Conservation (phyloP, 2,329 filamentous ascomycete genomes). For the Venturiaceae sp. region DNA sequence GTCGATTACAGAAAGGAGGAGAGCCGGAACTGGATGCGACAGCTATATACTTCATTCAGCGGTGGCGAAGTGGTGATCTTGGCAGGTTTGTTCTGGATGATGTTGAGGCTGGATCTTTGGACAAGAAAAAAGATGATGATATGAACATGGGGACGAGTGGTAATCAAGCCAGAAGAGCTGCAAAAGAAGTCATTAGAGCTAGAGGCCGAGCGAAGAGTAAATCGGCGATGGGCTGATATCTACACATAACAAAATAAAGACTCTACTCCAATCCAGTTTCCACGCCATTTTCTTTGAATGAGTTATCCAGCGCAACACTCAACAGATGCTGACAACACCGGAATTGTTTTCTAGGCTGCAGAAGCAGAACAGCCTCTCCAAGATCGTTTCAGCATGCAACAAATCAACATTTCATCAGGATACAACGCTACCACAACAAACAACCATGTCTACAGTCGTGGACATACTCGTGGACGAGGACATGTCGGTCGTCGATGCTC, state of each 20-base stretch:
- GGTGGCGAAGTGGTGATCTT: conserved; percentile 69
- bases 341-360: neutral
- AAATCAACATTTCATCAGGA: no score
- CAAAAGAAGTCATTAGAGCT: conserved; percentile 43
- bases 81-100: conserved; percentile 75
- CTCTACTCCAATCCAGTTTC: neutral
- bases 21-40: conserved; percentile 60
- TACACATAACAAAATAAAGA: neutral
- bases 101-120: conserved; percentile 51
- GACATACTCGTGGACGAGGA: no score
- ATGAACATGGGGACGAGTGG: conserved; percentile 44
- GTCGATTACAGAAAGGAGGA: conserved; percentile 66
- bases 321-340: neutral
- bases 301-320: no score
- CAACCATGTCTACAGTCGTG: no score
- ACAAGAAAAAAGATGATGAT: conserved; percentile 38
- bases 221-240: neutral
- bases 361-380: no score
- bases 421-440: no score
- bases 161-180: conserved; percentile 58
- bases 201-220: neutral
- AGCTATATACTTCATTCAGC: conserved; percentile 70
- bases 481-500: no score
- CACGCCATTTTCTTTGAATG: neutral
- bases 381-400: no score